These are phyloP conservation scores for Pichia membranifaciens DNA, from an alignment of 805 yeast genomes.

Conservation along the genomic window DNA sequence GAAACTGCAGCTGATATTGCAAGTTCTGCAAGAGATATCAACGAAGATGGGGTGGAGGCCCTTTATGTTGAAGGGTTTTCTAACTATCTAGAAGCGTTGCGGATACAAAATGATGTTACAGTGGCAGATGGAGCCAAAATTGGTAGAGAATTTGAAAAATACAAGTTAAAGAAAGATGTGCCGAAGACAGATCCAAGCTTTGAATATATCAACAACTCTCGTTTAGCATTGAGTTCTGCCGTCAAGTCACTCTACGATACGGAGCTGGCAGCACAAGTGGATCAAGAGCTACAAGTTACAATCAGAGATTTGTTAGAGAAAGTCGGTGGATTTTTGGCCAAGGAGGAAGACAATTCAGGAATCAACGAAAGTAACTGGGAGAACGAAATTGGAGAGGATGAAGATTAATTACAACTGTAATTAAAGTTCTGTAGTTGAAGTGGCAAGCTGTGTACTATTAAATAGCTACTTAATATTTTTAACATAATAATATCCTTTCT, in stretches of 20 bases:
- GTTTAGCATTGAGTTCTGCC: constrained; percentile 35
- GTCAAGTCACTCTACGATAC: constrained; percentile 30
- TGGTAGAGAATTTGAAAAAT: constrained; percentile 38
- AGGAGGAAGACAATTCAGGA: constrained; percentile 32
- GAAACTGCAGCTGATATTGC: constrained; percentile 67
- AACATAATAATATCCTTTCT: background rate
- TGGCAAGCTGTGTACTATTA: background rate
- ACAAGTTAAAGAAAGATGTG: constrained; percentile 22
- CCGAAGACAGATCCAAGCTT: constrained; percentile 28
- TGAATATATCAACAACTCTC: constrained; percentile 31
- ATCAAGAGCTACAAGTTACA: constrained; percentile 54
- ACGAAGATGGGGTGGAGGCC: constrained; percentile 78
- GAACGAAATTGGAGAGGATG: constrained; percentile 33
- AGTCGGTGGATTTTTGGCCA: constrained; percentile 50
- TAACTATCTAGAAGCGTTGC: constrained; percentile 43
- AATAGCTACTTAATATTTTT: background rate
- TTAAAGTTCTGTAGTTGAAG: background rate
- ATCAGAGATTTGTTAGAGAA: constrained; percentile 43
- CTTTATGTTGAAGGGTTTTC: constrained; percentile 82
- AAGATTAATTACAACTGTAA: background rate
- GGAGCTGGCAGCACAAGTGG: constrained; percentile 38
- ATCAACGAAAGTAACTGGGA: constrained; percentile 47
- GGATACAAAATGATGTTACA: constrained; percentile 23
- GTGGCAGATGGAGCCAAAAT: constrained; percentile 18
- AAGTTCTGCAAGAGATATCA: constrained; percentile 61